Base-by-base conservation (phyloP, 805 yeast species). In the Ogataea pignaliae region DNA sequence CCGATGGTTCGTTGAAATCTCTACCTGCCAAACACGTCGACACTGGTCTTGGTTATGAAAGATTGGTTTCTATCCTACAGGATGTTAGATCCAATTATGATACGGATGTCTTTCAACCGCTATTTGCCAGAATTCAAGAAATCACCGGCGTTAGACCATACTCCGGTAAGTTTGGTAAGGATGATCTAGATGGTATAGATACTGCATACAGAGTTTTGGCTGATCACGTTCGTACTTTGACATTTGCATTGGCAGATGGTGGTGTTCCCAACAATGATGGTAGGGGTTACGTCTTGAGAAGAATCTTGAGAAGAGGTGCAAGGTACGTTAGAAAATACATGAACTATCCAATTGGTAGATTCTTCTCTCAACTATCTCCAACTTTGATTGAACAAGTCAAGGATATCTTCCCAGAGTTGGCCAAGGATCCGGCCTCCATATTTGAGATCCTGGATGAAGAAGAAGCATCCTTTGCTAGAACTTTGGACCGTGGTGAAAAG, bases 241-340 rank as follows among this genome's bases (percentile, higher is more conserved):
- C 96, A 2, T 88, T 93, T 67, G 97, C 99, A 40, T 76, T 93
- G 47, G 87, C 96, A 34, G 99, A 93, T 66, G 99, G 99, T 60
- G 99, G 99, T 61, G 97, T 93, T 45, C 99, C 99, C 62, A 93
- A 93, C 71, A 93, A 90, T 61, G 99, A 93, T 64, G 99, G 99
- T 58, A 85, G 99, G 71, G 99, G 99, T 58, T 93, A 93, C 61
- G 99, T 93, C 36, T 73, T 93, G 65, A 84, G 99, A 72, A 85
- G 99, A 73, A 90, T 93, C 56, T 74, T 93, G 60, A 85, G 99
- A 75, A 85, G 99, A 75, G 99, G 99, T 60, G 88, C 97, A 34
- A 85, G 99, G 69, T 93, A 88, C 61, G 97, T 85, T 37, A 85
- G 98, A 68, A 93, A 93, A 71, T 90, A 93, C 72, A 82, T 93